Conservation (phyloP, 1,284 basidiomycete species). For the Grifola frondosa region DNA sequence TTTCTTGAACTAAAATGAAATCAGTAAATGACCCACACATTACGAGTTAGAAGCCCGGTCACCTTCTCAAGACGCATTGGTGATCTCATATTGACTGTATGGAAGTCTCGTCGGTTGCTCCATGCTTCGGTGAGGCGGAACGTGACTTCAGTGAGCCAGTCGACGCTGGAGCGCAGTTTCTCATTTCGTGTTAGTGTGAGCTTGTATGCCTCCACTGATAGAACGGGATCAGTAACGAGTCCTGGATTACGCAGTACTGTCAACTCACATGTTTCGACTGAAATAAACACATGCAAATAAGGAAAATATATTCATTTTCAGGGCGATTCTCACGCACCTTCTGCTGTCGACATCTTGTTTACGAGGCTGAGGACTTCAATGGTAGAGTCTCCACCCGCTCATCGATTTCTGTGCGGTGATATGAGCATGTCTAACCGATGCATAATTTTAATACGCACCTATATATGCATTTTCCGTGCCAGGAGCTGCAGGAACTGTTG, state of each 20-base stretch:
- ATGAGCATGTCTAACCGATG: neutral
- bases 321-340: conserved; percentile 47
- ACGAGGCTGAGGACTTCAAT: conserved; percentile 69
- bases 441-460: conserved; percentile 32
- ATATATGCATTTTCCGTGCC: conserved; percentile 40
- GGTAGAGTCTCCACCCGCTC: conserved; percentile 77
- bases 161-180: conserved; percentile 57
- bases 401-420: conserved; percentile 27
- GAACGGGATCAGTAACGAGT: neutral
- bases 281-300: conserved; percentile 14
- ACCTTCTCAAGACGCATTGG: conserved; percentile 62
- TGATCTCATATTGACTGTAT: conserved; percentile 63
- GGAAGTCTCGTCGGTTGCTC: conserved; percentile 50
- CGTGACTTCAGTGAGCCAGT: conserved; percentile 74
- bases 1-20: conserved; percentile 63
- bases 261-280: conserved; percentile 21
- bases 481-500: conserved; percentile 51
- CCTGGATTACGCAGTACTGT: neutral
- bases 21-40: conserved; percentile 3
- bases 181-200: conserved; percentile 47
- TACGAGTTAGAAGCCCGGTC: neutral
- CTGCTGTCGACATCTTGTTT: conserved; percentile 57
- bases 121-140: conserved; percentile 67
- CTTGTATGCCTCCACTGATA: conserved; percentile 63
- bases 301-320: conserved; percentile 1